A percentile compares a stretch with the other conserved stretches of the same genome.
These are phyloP conservation scores for Cladosporium cucumerinum DNA, from an alignment of 2,329 filamentous ascomycete genomes.

Conservation along the genomic window DNA sequence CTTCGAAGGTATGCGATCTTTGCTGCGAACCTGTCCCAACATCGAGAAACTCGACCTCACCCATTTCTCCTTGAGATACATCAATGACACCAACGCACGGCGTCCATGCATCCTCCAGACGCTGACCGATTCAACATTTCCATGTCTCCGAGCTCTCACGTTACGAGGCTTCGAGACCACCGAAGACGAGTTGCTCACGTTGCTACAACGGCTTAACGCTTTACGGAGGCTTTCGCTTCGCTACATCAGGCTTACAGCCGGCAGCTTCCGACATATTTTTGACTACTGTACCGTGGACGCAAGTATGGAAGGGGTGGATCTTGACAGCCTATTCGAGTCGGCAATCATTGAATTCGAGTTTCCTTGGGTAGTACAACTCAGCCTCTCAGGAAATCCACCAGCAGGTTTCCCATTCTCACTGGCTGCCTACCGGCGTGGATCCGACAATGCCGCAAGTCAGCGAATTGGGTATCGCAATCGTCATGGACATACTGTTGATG, in stretches of 20 bases:
- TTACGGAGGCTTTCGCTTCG: slow-evolving; percentile 3
- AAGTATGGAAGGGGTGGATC: neutral
- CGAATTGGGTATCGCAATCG: neutral
- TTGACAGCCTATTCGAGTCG: neutral
- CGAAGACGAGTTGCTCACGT: neutral
- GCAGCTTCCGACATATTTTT: neutral
- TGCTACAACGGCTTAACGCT: neutral
- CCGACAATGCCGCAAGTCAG: neutral
- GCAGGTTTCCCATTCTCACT: neutral
- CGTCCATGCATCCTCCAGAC: neutral
- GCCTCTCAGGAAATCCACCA: neutral
- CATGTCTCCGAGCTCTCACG: neutral
- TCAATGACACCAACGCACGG: neutral
- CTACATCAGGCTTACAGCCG: neutral
- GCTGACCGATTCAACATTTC: neutral
- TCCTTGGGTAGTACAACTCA: neutral
- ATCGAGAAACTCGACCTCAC: neutral
- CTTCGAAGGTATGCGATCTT: neutral
- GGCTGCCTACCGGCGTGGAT: neutral
- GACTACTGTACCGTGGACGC: slow-evolving; percentile 2
- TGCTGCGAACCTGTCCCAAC: neutral
- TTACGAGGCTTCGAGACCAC: neutral
- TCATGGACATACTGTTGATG: neutral
- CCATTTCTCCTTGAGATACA: neutral
- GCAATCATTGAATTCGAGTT: neutral